Percentiles rank a stretch among this genome's conserved stretches.
These are phyloP conservation scores for Xylaria sp. DNA, from an alignment of 2,329 filamentous ascomycete species.

Conservation along the genomic window DNA sequence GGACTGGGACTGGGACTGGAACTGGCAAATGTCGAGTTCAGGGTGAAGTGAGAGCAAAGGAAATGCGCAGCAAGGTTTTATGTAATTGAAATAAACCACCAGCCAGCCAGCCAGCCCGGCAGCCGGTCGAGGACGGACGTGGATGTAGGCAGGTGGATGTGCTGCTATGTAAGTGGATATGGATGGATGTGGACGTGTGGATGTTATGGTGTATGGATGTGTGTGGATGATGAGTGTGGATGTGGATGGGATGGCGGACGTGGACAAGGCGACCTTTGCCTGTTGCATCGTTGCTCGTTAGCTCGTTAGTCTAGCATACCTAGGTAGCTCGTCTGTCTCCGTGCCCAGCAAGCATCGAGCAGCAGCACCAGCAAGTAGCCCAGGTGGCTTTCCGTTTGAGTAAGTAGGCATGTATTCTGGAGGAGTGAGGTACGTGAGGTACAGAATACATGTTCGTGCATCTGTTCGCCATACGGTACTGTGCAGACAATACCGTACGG, in stretches of 20 bases:
- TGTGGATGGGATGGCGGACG: constrained; percentile 4
- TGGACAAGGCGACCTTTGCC: constrained; percentile 19
- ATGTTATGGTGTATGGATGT: neutral
- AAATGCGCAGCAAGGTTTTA: constrained; percentile 58
- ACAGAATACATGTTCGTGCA: neutral
- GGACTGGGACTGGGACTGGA: constrained; percentile 21
- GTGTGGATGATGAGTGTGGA: neutral
- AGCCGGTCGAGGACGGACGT: constrained; percentile 15
- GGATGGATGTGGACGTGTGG: constrained; percentile 2
- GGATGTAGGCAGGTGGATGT: constrained; percentile 14
- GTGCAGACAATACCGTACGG: neutral
- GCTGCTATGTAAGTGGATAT: constrained; percentile 10
- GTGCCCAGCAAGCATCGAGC: neutral
- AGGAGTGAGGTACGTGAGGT: neutral
- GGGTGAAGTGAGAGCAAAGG: constrained; percentile 56
- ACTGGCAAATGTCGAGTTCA: constrained; percentile 45
- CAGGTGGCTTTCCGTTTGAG: constrained; percentile 16
- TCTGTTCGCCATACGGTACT: neutral
- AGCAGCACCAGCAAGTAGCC: neutral
- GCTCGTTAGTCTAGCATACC: constrained; percentile 5
- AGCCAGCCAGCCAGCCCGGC: constrained; percentile 22
- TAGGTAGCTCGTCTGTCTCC: constrained; percentile 11
- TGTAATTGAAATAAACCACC: constrained; percentile 56
- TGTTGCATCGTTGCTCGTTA: constrained; percentile 13
- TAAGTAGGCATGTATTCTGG: neutral